Percentiles rank a stretch among this genome's conserved stretches.
phyloP scores from a whole-genome alignment of 495 filamentous ascomycete species.

The Delitschia confertaspora region DNA sequence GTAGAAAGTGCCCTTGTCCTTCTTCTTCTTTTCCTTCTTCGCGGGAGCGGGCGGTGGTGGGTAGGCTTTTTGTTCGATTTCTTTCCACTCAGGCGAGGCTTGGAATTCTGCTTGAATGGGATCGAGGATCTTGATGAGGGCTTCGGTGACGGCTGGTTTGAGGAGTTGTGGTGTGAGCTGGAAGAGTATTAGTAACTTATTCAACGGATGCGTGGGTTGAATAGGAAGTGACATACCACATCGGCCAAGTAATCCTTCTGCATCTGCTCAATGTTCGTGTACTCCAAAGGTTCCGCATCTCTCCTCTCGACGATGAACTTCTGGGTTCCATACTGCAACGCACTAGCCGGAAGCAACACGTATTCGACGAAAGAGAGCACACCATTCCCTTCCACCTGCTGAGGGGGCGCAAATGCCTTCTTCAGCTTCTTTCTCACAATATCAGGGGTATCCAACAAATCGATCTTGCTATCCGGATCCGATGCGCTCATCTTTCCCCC shows the following conservation, averaged over 20 bases:
- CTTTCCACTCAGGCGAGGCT: slow-evolving; percentile 68
- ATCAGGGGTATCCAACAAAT: slow-evolving; percentile 72
- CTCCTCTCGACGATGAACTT: slow-evolving; percentile 47
- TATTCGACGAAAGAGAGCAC: slow-evolving; percentile 74
- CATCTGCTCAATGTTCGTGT: slow-evolving; percentile 60
- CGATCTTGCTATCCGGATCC: slow-evolving; percentile 74
- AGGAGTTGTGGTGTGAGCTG: slow-evolving; percentile 77
- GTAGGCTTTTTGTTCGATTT: slow-evolving; percentile 72
- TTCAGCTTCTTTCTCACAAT: slow-evolving; percentile 66
- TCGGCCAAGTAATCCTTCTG: slow-evolving; percentile 73
- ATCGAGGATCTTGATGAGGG: slow-evolving; percentile 59
- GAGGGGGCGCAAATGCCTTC: slow-evolving; percentile 69
- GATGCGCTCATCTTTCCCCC: slow-evolving; percentile 63
- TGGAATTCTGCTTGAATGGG: slow-evolving; percentile 68
- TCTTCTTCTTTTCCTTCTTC: slow-evolving; percentile 70
- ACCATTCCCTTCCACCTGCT: slow-evolving; percentile 75
- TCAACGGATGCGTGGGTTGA: not conserved
- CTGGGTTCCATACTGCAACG: slow-evolving; percentile 46
- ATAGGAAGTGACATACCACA: slow-evolving; percentile 47
- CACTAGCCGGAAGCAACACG: slow-evolving; percentile 65
- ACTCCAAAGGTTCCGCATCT: slow-evolving; percentile 64
- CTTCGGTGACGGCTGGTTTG: slow-evolving; percentile 65
- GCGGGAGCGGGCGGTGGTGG: slow-evolving; percentile 53
- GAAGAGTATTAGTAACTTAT: slow-evolving; percentile 8
- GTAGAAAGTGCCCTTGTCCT: slow-evolving; percentile 67